Conservation (phyloP, 2,329 filamentous ascomycete genomes). For the Juglanconis oblonga region DNA sequence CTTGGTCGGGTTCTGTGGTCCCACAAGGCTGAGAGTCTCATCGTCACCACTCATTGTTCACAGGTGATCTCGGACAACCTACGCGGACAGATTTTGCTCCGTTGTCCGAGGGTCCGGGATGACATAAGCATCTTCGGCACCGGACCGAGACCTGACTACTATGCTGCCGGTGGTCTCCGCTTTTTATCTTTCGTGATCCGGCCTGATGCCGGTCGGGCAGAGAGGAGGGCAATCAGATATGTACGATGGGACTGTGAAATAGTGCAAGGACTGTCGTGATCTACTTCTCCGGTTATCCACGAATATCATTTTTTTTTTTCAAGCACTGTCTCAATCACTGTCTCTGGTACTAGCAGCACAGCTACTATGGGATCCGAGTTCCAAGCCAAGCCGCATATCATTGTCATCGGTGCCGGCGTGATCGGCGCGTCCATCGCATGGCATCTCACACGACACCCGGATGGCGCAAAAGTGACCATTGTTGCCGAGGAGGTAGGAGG, state of each 20-base stretch:
- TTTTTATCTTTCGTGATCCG: not conserved
- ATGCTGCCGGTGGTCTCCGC: not conserved
- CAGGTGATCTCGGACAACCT: conserved; percentile 19
- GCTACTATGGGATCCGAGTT: not conserved
- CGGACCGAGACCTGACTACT: not conserved
- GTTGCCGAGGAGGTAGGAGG: conserved; percentile 27
- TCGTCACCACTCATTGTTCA: not conserved
- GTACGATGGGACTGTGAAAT: not conserved
- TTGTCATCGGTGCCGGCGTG: conserved; percentile 27
- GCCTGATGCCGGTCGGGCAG: not conserved
- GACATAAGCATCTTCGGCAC: conserved; percentile 9
- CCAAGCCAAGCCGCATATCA: conserved; percentile 17
- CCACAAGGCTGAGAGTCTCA: not conserved
- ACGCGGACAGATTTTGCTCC: conserved; percentile 22
- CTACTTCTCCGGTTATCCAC: no score
- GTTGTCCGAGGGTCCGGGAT: conserved; percentile 17
- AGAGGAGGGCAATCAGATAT: not conserved
- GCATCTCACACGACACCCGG: conserved; percentile 23
- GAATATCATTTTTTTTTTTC: no score
- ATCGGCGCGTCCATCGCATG: conserved; percentile 30
- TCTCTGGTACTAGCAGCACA: conserved; percentile 22
- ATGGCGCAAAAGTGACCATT: conserved; percentile 26
- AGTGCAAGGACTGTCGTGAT: no score
- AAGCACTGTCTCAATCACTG: not conserved
- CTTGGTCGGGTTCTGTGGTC: no score